Evolutionary conservation across 2,329 filamentous ascomycete species (phyloP).

Genomic region (Neopestalotiopsis clavispora): DNA sequence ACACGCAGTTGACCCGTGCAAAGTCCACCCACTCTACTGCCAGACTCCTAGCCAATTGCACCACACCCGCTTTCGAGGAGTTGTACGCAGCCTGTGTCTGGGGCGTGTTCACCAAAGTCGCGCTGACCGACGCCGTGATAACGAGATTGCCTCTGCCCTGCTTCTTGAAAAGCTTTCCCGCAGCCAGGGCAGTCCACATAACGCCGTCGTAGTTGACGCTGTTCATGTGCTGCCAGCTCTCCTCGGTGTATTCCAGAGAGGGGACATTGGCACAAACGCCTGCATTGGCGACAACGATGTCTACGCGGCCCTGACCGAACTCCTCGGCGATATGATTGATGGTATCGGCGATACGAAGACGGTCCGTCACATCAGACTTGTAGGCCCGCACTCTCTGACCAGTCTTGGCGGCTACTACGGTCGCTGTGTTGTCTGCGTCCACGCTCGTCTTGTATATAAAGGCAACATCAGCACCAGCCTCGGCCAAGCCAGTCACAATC

Average conservation of each 20-base stretch:
- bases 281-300: constrained; percentile 77
- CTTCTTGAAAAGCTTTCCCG: constrained; percentile 78
- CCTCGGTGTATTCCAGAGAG: constrained; percentile 49
- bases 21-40: constrained; percentile 85
- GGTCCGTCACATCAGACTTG: background rate
- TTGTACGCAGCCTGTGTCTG: constrained; percentile 45
- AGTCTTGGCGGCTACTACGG: constrained; percentile 8
- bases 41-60: constrained; percentile 80
- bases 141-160: constrained; percentile 87
- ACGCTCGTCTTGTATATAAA: constrained; percentile 46
- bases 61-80: constrained; percentile 31
- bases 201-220: constrained; percentile 81
- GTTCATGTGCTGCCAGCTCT: constrained; percentile 63
- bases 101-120: constrained; percentile 79
- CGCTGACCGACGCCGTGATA: constrained; percentile 85
- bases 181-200: constrained; percentile 76
- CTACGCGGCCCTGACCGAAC: constrained; percentile 79
- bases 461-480: constrained; percentile 62
- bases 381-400: background rate
- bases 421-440: background rate
- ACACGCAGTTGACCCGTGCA: constrained; percentile 85
- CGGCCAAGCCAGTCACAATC: constrained; percentile 61
- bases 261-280: constrained; percentile 85
- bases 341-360: background rate
- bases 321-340: constrained; percentile 47